phyloP scores from a whole-genome alignment of 257 asterid genomes.

The Fraxinus americana region DNA sequence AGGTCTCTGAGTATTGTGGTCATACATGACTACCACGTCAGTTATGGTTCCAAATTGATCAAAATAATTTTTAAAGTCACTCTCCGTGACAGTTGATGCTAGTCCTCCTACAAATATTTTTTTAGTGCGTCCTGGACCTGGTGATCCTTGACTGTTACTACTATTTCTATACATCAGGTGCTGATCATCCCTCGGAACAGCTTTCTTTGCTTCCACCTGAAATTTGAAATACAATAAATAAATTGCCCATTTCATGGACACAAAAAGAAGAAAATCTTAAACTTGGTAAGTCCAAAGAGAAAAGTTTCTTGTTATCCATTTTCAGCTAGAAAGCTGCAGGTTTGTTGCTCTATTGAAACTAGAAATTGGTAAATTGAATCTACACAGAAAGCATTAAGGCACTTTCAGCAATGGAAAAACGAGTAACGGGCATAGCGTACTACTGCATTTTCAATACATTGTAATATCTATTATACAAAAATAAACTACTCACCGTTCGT shows the following conservation, averaged over 20 bases:
- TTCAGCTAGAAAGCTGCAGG: conserved; percentile 5
- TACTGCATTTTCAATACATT: conserved; percentile 19
- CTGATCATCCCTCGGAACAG: conserved; percentile 35
- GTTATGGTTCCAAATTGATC: conserved; percentile 23
- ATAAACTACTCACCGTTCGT: conserved; percentile 24
- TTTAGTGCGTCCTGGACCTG: conserved; percentile 28
- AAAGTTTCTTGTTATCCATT: conserved; percentile 2
- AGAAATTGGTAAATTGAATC: background rate
- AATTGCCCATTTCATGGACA: background rate
- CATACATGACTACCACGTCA: conserved; percentile 34
- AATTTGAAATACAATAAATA: conserved; percentile 14
- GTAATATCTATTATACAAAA: background rate
- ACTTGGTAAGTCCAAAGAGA: conserved; percentile 12
- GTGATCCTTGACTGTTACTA: conserved; percentile 28
- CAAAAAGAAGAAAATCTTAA: background rate
- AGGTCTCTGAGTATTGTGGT: conserved; percentile 44
- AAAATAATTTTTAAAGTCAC: conserved; percentile 19
- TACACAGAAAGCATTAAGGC: conserved; percentile 11
- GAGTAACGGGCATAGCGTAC: background rate
- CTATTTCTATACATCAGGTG: conserved; percentile 24
- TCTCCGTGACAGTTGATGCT: conserved; percentile 30
- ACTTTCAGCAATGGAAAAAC: background rate
- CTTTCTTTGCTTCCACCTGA: conserved; percentile 37
- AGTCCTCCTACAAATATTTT: conserved; percentile 32
- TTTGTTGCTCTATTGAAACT: background rate